Base-by-base conservation (phyloP, 2,329 filamentous ascomycete species). In the Colletotrichum sp. region DNA sequence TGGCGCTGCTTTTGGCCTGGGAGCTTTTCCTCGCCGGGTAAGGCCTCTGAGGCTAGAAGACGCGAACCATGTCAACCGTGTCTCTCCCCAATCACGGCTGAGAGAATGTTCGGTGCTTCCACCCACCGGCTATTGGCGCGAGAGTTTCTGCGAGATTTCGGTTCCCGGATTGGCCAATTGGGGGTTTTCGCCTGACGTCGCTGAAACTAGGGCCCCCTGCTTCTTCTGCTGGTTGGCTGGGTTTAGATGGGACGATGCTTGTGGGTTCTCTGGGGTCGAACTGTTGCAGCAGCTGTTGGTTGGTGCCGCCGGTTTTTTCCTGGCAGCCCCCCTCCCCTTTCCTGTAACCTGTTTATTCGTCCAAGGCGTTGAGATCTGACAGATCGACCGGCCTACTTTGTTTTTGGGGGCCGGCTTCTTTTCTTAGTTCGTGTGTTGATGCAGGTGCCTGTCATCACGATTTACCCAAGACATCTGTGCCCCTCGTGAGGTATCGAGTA, bases 121-220 rank as follows among this genome's bases (percentile, higher is more conserved):
- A 64, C 64, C 63, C 73, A 76, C 57, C 73, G 44, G 64, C 70
- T 44, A 68, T 68, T 76, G 64, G 36, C 62, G 73, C 73, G 70
- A 76, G 28, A 34, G 59, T 64, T 76, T 76, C 57, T 68, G 73
- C 73, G 73, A 76, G 69, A 68, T 76, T 73, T 72, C 26, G 36
- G 15, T 36, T 44, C 28, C 7, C 55, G 32, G 32, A 24, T 57
- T 59, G 69, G 70, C 69, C 69, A 72, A 76, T 73, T 49, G 63
- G 55, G 28, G 7, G 5, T 10, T 49, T 44, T 44, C 8, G 18
- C 36, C 52, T 75, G 62, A 67, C 72, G 68, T 72, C 63, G 72
- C 68, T 63, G 55, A 72, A 63, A 62, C 72, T 28, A 57, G 62
- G 62, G 12, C 16, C 52, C 72, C 68, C 55, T 39, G 60, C 34